These are phyloP conservation scores for Gossypium gossypioides DNA, from an alignment of 441 rosid genomes.

Conservation along the genomic window DNA sequence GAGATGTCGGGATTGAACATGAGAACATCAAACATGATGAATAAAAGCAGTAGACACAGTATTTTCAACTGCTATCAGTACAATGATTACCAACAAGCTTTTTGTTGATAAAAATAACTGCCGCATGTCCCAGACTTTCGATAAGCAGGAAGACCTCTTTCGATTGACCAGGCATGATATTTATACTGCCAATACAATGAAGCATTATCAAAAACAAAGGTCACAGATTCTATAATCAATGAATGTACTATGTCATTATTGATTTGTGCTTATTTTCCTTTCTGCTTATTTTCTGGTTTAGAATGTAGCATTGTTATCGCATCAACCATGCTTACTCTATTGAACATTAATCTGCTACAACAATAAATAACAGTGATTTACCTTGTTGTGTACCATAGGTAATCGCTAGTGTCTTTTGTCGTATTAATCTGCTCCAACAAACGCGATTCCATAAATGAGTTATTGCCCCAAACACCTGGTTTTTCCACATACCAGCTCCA, in stretches of 20 bases:
- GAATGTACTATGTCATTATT: not conserved
- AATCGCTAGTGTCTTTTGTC: slow-evolving; percentile 54
- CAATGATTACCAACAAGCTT: slow-evolving; percentile 29
- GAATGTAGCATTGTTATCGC: not conserved
- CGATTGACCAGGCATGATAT: slow-evolving; percentile 18
- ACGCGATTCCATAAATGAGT: slow-evolving; percentile 31
- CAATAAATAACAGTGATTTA: slow-evolving; percentile 13
- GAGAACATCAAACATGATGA: not conserved
- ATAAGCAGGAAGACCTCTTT: slow-evolving; percentile 25
- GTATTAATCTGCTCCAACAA: slow-evolving; percentile 54
- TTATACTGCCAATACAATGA: slow-evolving; percentile 26
- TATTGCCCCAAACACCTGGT: slow-evolving; percentile 42
- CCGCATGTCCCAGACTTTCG: slow-evolving; percentile 58
- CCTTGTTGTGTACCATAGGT: slow-evolving; percentile 60
- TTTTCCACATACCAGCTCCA: slow-evolving; percentile 59
- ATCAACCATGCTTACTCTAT: not conserved
- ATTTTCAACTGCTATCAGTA: not conserved
- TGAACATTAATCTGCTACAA: not conserved
- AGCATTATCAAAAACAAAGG: slow-evolving; percentile 5
- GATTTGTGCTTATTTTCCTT: not conserved
- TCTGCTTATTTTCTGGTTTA: not conserved
- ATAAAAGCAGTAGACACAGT: not conserved
- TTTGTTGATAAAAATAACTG: slow-evolving; percentile 48
- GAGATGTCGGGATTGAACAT: not conserved
- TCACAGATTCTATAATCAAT: not conserved